A percentile compares a stretch with the other conserved stretches of the same genome.
Conservation (phyloP, 805 yeast species). For the Millerozyma acaciae region DNA sequence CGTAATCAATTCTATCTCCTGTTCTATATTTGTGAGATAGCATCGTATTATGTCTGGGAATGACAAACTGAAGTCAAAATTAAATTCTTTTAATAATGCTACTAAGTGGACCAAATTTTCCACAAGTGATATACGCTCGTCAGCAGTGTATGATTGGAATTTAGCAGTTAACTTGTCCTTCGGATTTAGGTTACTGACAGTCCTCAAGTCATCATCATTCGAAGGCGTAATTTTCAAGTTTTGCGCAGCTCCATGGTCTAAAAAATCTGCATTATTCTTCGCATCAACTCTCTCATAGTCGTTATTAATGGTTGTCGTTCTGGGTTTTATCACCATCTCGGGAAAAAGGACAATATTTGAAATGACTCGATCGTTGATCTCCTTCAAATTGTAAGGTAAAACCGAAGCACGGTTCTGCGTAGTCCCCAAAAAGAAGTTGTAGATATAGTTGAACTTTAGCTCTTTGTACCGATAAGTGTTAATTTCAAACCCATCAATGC, state of each 20-base stretch:
- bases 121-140: constrained; percentile 14
- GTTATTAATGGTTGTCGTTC: no score
- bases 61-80: constrained; percentile 16
- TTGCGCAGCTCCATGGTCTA: no score
- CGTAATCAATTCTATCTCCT: constrained; percentile 14
- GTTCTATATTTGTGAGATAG: constrained; percentile 20
- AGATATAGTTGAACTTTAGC: constrained; percentile 13
- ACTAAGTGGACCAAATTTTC: constrained; percentile 16
- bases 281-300: no score
- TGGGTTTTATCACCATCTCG: no score
- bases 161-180: no score
- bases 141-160: constrained; percentile 10
- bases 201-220: no score
- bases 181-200: no score
- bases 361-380: constrained; percentile 11
- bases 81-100: constrained; percentile 24
- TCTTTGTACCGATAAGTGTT: constrained; percentile 14
- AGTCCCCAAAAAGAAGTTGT: constrained; percentile 16
- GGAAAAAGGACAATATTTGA: constrained; percentile 16
- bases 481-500: constrained; percentile 17
- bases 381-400: constrained; percentile 14
- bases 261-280: no score
- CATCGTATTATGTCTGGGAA: constrained; percentile 21
- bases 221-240: no score
- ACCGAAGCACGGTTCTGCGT: constrained; percentile 8